Conservation (phyloP, 257 asterid genomes). For the Nicotiana paniculata region DNA sequence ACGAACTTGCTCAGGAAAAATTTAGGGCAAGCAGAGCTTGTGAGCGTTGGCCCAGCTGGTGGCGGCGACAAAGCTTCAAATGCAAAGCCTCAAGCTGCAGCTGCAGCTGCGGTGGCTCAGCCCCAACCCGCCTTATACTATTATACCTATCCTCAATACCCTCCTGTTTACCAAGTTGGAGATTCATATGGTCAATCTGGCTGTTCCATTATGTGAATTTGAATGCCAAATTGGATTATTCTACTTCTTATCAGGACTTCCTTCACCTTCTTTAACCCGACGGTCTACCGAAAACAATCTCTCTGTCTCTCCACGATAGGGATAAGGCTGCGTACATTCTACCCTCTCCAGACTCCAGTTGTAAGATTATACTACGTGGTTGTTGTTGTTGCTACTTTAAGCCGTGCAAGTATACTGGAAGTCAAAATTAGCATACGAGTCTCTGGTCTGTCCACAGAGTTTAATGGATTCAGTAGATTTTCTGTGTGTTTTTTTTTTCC, state of each 20-base stretch:
- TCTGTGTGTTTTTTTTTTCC: background rate
- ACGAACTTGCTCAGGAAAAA: background rate
- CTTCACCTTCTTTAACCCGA: too few species aligned
- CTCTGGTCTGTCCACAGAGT: too few species aligned
- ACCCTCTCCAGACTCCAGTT: too few species aligned
- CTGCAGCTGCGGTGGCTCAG: background rate
- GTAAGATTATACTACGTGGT: too few species aligned
- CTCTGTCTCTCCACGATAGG: too few species aligned
- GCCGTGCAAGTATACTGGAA: background rate
- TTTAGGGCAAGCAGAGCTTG: background rate
- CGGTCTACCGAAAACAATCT: too few species aligned
- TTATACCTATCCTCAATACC: background rate
- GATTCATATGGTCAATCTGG: background rate
- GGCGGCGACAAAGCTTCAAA: background rate
- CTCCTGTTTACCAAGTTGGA: background rate
- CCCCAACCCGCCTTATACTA: too few species aligned
- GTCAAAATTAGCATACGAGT: background rate
- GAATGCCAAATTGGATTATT: background rate
- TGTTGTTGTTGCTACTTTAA: too few species aligned
- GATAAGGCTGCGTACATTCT: too few species aligned
- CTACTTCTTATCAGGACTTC: background rate
- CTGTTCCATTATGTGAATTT: background rate
- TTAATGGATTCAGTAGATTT: background rate
- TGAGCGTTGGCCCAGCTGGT: constrained; percentile 1
- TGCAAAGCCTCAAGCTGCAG: background rate